Conservation (phyloP, 2,329 filamentous ascomycete species). For the Pyricularia sp. region DNA sequence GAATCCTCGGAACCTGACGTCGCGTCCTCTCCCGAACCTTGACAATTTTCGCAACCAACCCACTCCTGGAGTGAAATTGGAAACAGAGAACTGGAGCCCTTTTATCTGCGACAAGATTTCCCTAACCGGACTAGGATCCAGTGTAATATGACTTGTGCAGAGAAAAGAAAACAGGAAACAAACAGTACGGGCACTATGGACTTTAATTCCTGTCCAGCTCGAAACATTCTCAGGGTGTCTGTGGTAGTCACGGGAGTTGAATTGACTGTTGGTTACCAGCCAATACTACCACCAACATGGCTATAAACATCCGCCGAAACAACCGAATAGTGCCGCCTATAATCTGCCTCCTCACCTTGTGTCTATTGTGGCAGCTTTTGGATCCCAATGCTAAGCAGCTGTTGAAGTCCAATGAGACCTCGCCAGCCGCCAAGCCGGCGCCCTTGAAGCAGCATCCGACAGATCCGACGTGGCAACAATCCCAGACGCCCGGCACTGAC, state of each 20-base stretch:
- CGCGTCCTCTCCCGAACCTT: not conserved
- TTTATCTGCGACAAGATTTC: not conserved
- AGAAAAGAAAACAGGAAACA: not conserved
- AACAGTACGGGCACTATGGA: too few species aligned
- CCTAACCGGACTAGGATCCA: not conserved
- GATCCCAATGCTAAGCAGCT: not conserved
- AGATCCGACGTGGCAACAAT: not conserved
- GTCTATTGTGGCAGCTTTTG: not conserved
- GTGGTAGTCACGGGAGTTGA: too few species aligned
- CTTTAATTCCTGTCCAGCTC: too few species aligned
- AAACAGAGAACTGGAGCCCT: not conserved
- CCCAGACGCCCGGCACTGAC: not conserved
- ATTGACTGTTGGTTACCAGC: too few species aligned
- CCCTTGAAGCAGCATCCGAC: not conserved
- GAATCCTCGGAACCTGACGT: not conserved
- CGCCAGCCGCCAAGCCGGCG: not conserved
- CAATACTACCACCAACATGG: not conserved
- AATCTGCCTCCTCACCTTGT: not conserved
- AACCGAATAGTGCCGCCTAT: not conserved
- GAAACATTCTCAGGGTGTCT: too few species aligned
- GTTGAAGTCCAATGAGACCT: not conserved
- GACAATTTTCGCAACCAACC: too few species aligned
- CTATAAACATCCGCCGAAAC: not conserved
- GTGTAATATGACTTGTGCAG: too few species aligned
- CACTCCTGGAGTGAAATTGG: not conserved